Percentiles rank a stretch among this genome's conserved stretches.
phyloP scores from a whole-genome alignment of 768 basidiomycete species.

The Fibroporia radiculosa region DNA sequence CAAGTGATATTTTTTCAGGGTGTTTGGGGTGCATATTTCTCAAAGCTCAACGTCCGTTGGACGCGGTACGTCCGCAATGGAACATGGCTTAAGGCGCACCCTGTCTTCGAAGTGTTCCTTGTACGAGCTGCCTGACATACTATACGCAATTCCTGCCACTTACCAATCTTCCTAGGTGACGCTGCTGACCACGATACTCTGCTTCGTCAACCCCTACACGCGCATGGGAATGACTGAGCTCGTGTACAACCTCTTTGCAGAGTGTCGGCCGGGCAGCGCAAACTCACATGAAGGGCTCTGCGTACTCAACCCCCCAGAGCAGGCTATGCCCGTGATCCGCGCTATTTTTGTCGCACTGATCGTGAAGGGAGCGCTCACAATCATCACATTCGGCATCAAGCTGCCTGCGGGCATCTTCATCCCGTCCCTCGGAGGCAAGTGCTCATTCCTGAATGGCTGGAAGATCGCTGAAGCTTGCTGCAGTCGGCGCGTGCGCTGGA shows the following conservation, averaged over 20 bases:
- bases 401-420: constrained; percentile 94
- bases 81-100: constrained; percentile 75
- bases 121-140: constrained; percentile 34
- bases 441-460: background rate
- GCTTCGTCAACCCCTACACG: constrained; percentile 84
- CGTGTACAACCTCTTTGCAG: constrained; percentile 84
- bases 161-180: constrained; percentile 49
- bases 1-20: constrained; percentile 48
- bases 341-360: constrained; percentile 71
- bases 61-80: constrained; percentile 72
- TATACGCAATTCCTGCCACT: background rate
- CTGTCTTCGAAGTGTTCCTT: constrained; percentile 74
- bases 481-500: constrained; percentile 88
- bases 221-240: constrained; percentile 95
- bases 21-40: constrained; percentile 89
- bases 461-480: background rate
- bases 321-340: constrained; percentile 54
- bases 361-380: constrained; percentile 72
- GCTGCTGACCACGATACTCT: constrained; percentile 63
- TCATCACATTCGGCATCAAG: constrained; percentile 91
- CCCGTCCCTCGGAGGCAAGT: constrained; percentile 65
- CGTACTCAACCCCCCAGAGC: constrained; percentile 47
- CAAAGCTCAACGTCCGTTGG: constrained; percentile 88
- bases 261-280: constrained; percentile 57
- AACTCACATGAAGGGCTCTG: constrained; percentile 65